Conservation (phyloP, 1,284 basidiomycete genomes). For the Leccinum fallax region DNA sequence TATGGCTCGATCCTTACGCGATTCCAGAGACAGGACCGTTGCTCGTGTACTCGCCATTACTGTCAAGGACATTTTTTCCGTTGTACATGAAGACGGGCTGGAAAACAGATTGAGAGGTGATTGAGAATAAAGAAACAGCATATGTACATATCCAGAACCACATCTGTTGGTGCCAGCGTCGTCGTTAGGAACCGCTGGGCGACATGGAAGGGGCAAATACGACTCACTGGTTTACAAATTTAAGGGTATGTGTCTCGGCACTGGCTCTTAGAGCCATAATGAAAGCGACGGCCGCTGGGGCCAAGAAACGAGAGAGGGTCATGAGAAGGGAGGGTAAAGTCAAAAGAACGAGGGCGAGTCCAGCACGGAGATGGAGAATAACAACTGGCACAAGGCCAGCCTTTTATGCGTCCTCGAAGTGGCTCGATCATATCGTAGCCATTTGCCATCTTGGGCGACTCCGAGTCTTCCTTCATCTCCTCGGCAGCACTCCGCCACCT, state of each 20-base stretch:
- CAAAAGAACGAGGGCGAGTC: constrained; percentile 20
- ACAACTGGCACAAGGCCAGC: neutral
- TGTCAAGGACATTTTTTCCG: constrained; percentile 26
- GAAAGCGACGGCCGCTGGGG: constrained; percentile 23
- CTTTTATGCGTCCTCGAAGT: constrained; percentile 16
- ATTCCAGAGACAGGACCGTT: constrained; percentile 23
- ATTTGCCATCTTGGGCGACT: neutral
- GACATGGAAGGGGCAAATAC: neutral
- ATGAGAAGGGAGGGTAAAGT: constrained; percentile 21
- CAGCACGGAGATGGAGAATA: constrained; percentile 1
- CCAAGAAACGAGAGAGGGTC: constrained; percentile 23
- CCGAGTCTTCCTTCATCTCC: neutral
- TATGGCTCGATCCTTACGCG: constrained; percentile 21
- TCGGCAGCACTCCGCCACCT: neutral
- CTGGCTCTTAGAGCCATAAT: constrained; percentile 18
- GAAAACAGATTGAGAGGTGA: neutral
- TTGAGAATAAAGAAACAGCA: neutral
- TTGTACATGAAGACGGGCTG: constrained; percentile 27
- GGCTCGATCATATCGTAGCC: neutral
- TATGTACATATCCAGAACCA: constrained; percentile 26
- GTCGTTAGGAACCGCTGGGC: neutral
- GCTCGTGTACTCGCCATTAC: constrained; percentile 21
- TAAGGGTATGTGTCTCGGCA: constrained; percentile 29
- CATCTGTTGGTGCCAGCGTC: constrained; percentile 19
- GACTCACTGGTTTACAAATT: constrained; percentile 32